phyloP scores from a whole-genome alignment of 2,329 filamentous ascomycete species.

The Myriangium duriaei region DNA sequence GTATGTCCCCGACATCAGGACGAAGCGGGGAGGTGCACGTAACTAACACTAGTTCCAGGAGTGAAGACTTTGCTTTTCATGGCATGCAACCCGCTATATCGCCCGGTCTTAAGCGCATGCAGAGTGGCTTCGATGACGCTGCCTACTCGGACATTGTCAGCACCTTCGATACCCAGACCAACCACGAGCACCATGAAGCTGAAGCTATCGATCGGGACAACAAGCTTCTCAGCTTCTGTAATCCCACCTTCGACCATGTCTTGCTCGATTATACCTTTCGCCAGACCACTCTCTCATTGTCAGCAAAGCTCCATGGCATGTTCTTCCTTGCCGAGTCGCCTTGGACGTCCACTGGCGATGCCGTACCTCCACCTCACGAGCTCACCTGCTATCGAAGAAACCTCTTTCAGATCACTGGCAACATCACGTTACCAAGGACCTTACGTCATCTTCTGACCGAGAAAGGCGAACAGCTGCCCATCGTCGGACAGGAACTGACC shows the following conservation, averaged over 20 bases:
- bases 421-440: slow-evolving; percentile 65
- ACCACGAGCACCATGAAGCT: slow-evolving; percentile 23
- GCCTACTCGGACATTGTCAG: slow-evolving; percentile 38
- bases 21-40: too few species aligned
- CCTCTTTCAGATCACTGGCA: slow-evolving; percentile 89
- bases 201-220: slow-evolving; percentile 36
- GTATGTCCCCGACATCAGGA: too few species aligned
- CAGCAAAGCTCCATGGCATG: slow-evolving; percentile 74
- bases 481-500: slow-evolving; percentile 70
- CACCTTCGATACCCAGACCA: slow-evolving; percentile 20
- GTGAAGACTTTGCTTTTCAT: slow-evolving; percentile 8
- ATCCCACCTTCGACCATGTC: slow-evolving; percentile 40
- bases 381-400: slow-evolving; percentile 93
- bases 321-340: slow-evolving; percentile 77
- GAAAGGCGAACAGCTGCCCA: slow-evolving; percentile 69
- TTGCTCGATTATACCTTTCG: slow-evolving; percentile 55
- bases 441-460: slow-evolving; percentile 73
- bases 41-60: slow-evolving; percentile 16
- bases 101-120: slow-evolving; percentile 38
- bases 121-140: slow-evolving; percentile 36
- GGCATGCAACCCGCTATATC: slow-evolving; percentile 27
- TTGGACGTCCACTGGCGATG: slow-evolving; percentile 46
- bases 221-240: slow-evolving; percentile 40
- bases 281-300: slow-evolving; percentile 52
- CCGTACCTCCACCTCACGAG: slow-evolving; percentile 55